Evolutionary conservation across 129 eudicot genomes (phyloP).

Genomic region (sunflower (Helianthus annuus)): HanXRQr2.0-SUNRISE NC_035449.2:5685633-5686132

Average conservation of each 20-base stretch:
- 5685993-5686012: conserved; percentile 20
- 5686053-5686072: conserved; percentile 40
- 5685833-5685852: conserved; percentile 58
- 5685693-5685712: conserved; percentile 72
- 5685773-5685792: conserved; percentile 62
- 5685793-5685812: conserved; percentile 32
- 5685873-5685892: conserved; percentile 37
- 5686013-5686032: conserved; percentile 30
- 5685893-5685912: conserved; percentile 51
- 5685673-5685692: background rate
- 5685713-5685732: conserved; percentile 50
- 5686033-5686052: conserved; percentile 10
- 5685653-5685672: no score
- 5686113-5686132: conserved; percentile 51
- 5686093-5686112: conserved; percentile 38
- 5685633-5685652: no score
- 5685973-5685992: conserved; percentile 40
- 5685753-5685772: conserved; percentile 57
- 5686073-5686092: conserved; percentile 65
- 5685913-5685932: conserved; percentile 62
- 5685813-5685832: conserved; percentile 50
- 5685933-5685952: conserved; percentile 37
- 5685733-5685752: conserved; percentile 46
- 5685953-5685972: conserved; percentile 31
- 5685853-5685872: conserved; percentile 32